These are phyloP conservation scores for Cryomyces antarcticus DNA, from an alignment of 495 filamentous ascomycete species.

Conservation along the genomic window DNA sequence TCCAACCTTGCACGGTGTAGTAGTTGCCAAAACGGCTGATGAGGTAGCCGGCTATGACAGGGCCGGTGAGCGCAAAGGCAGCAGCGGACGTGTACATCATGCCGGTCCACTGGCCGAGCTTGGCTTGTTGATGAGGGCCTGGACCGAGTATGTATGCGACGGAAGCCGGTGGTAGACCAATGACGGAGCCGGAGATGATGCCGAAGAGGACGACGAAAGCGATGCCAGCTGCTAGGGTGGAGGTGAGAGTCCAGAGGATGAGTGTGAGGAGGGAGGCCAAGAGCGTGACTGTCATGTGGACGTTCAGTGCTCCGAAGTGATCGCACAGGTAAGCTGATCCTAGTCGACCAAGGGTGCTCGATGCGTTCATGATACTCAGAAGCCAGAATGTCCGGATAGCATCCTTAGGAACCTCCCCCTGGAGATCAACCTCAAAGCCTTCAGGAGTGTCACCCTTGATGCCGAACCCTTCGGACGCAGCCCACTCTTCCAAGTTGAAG, in stretches of 20 bases:
- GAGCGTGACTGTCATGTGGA: conserved; percentile 17
- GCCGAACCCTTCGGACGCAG: conserved; percentile 17
- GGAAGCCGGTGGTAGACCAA: conserved; percentile 22
- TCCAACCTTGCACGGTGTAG: conserved; percentile 17
- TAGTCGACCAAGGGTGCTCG: conserved; percentile 19
- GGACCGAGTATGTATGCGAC: conserved; percentile 20
- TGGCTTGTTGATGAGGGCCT: conserved; percentile 4
- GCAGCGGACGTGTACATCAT: conserved; percentile 23
- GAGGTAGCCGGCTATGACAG: conserved; percentile 20
- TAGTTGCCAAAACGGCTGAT: conserved; percentile 8
- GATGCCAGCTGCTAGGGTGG: conserved; percentile 11
- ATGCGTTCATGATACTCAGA: conserved; percentile 23
- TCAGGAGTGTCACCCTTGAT: conserved; percentile 6
- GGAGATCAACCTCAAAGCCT: background rate
- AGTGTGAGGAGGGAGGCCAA: conserved; percentile 17
- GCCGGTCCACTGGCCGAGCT: conserved; percentile 25
- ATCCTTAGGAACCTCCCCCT: conserved; percentile 3
- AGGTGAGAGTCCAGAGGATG: conserved; percentile 16
- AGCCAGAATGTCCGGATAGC: conserved; percentile 23
- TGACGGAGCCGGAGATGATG: conserved; percentile 18
- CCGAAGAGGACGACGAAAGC: conserved; percentile 24
- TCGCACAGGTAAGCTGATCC: conserved; percentile 13
- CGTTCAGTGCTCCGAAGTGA: conserved; percentile 16
- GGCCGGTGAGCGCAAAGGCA: conserved; percentile 18
- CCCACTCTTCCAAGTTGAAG: conserved; percentile 28